Conservation (phyloP, 176 grass and related monocot species). For the Dactylis glomerata region DNA sequence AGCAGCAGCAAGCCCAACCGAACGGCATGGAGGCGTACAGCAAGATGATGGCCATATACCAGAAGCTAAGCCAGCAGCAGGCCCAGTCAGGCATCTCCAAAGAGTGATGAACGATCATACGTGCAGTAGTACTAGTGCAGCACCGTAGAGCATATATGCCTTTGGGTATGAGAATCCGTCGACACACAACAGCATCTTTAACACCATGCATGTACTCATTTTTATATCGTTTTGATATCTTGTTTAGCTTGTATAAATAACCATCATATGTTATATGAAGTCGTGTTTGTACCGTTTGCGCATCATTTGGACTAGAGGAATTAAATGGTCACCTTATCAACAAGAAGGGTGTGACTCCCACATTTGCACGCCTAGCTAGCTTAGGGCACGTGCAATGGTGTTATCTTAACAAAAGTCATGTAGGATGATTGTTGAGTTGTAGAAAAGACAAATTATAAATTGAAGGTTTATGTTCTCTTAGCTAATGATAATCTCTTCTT, state of each 20-base stretch:
- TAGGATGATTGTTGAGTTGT: too few species aligned
- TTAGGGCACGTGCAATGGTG: too few species aligned
- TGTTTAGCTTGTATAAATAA: background rate
- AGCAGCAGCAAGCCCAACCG: constrained; percentile 39
- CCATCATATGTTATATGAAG: background rate
- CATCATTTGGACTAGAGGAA: background rate
- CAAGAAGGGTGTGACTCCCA: too few species aligned
- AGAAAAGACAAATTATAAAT: too few species aligned
- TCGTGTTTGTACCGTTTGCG: background rate
- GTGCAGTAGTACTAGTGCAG: background rate
- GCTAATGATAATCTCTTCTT: too few species aligned
- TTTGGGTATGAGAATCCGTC: background rate
- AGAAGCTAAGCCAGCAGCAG: constrained; percentile 51
- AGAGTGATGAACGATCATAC: constrained; percentile 27
- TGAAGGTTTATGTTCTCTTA: too few species aligned
- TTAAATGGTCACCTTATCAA: background rate
- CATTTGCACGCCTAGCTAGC: too few species aligned
- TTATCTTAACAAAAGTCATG: too few species aligned
- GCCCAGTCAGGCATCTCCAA: constrained; percentile 37
- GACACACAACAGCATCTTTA: background rate
- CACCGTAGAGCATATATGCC: too few species aligned
- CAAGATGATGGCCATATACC: constrained; percentile 57
- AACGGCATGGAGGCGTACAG: constrained; percentile 71
- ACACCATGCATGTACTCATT: background rate
- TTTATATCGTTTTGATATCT: background rate